A percentile compares a stretch with the other conserved stretches of the same genome.
Conservation (phyloP, 768 basidiomycete species). For the Suillus bovinus region DNA sequence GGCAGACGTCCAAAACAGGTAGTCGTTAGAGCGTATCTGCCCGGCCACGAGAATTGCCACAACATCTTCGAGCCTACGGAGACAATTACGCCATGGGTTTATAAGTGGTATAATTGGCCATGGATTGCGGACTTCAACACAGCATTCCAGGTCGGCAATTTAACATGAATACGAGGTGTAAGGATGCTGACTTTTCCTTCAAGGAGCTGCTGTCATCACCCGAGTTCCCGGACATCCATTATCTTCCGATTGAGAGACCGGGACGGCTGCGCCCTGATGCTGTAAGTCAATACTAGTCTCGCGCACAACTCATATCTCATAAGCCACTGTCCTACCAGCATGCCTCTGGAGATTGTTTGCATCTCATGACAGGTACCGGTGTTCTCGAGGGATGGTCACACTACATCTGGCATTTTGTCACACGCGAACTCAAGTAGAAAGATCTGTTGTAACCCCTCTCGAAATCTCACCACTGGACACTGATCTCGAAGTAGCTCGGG, state of each 20-base stretch:
- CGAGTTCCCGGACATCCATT: slow-evolving; percentile 56
- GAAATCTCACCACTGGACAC: background rate
- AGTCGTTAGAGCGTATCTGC: slow-evolving; percentile 59
- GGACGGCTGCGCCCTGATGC: slow-evolving; percentile 65
- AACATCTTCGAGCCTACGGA: slow-evolving; percentile 45
- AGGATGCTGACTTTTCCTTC: slow-evolving; percentile 7
- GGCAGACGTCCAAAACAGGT: slow-evolving; percentile 42
- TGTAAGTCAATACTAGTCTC: slow-evolving; percentile 36
- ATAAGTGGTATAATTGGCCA: slow-evolving; percentile 67
- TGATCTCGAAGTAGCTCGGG: background rate
- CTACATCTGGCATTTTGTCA: slow-evolving; percentile 51
- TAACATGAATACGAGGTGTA: background rate
- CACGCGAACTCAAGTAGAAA: slow-evolving; percentile 34
- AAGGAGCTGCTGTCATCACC: slow-evolving; percentile 44
- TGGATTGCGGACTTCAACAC: slow-evolving; percentile 57
- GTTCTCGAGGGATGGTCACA: slow-evolving; percentile 54
- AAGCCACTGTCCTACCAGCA: slow-evolving; percentile 34
- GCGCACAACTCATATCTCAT: background rate
- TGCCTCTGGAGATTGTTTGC: slow-evolving; percentile 45
- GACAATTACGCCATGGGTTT: slow-evolving; percentile 42
- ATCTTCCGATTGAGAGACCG: slow-evolving; percentile 60
- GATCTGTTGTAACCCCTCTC: background rate
- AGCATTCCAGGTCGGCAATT: slow-evolving; percentile 53
- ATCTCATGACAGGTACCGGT: slow-evolving; percentile 46
- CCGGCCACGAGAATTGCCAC: slow-evolving; percentile 69